These are phyloP conservation scores for Salix exigua DNA, from an alignment of 345 rosid genomes.

Conservation along the genomic window DNA sequence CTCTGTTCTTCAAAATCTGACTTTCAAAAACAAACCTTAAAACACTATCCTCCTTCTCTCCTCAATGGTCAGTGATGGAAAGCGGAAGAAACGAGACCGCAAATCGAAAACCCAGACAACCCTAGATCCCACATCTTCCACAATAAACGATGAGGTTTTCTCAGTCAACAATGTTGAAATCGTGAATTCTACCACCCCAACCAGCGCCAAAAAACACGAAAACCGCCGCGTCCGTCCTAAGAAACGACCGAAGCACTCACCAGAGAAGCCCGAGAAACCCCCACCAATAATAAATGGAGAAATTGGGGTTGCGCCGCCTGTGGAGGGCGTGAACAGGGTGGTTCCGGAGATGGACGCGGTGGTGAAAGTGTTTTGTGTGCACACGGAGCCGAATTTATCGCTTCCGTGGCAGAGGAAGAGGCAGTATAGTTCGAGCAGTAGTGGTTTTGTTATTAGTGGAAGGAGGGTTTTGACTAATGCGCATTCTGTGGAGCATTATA, in stretches of 20 bases:
- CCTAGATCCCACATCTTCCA: slow-evolving; percentile 24
- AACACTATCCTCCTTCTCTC: neutral
- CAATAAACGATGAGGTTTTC: slow-evolving; percentile 22
- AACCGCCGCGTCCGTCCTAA: slow-evolving; percentile 43
- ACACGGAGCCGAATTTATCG: slow-evolving; percentile 91
- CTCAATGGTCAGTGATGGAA: slow-evolving; percentile 12
- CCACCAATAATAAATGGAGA: slow-evolving; percentile 13
- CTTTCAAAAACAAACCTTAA: neutral
- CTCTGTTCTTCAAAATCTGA: neutral
- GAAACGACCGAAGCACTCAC: slow-evolving; percentile 28
- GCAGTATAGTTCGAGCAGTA: slow-evolving; percentile 86
- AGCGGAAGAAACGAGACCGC: slow-evolving; percentile 43
- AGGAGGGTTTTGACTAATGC: slow-evolving; percentile 89
- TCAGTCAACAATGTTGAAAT: slow-evolving; percentile 35
- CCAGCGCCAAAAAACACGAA: neutral
- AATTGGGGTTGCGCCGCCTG: slow-evolving; percentile 4
- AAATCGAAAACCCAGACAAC: slow-evolving; percentile 37
- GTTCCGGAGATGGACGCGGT: slow-evolving; percentile 93
- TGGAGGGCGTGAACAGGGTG: slow-evolving; percentile 62
- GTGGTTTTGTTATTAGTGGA: slow-evolving; percentile 75
- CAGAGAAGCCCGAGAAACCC: slow-evolving; percentile 28
- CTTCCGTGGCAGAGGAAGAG: slow-evolving; percentile 93
- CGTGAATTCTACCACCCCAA: slow-evolving; percentile 16
- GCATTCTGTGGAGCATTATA: slow-evolving; percentile 90
- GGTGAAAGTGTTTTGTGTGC: slow-evolving; percentile 90